These are phyloP conservation scores for Pseudonitzschia pungens DNA, from an alignment of 108 stramenopile species.

Conservation along the genomic window DNA sequence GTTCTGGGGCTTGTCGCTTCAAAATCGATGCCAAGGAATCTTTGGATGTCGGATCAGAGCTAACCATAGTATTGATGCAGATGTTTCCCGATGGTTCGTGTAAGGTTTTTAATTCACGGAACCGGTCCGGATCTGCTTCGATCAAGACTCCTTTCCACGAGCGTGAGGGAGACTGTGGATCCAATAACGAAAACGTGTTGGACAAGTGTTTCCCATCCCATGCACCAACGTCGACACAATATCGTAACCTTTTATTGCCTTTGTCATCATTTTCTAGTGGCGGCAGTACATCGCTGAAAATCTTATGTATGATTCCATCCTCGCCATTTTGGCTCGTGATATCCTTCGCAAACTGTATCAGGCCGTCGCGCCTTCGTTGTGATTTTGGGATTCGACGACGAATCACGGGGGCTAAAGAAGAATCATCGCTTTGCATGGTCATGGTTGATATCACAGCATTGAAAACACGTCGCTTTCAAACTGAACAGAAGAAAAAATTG, in stretches of 20 bases:
- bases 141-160: conserved; percentile 70
- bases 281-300: conserved; percentile 51
- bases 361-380: conserved; percentile 59
- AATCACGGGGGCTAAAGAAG: conserved; percentile 24
- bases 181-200: conserved; percentile 69
- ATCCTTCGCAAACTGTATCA: conserved; percentile 59
- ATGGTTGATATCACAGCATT: too few species aligned
- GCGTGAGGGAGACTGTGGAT: conserved; percentile 4
- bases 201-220: conserved; percentile 84
- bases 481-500: too few species aligned
- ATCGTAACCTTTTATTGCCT: conserved; percentile 13
- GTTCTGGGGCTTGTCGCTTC: conserved; percentile 20
- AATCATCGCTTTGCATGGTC: background rate
- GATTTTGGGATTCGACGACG: conserved; percentile 31
- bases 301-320: conserved; percentile 67
- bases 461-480: too few species aligned
- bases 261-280: background rate
- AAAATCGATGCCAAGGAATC: conserved; percentile 33
- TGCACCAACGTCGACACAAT: conserved; percentile 83
- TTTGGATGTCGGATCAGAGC: conserved; percentile 27
- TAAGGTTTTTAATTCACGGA: conserved; percentile 46
- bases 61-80: conserved; percentile 40
- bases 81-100: conserved; percentile 55
- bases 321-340: conserved; percentile 76
- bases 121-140: conserved; percentile 68